Percentiles rank a stretch among this genome's conserved stretches.
Evolutionary conservation across 2,329 filamentous ascomycete genomes (phyloP).

Genomic region (Penicillium sp.): DNA sequence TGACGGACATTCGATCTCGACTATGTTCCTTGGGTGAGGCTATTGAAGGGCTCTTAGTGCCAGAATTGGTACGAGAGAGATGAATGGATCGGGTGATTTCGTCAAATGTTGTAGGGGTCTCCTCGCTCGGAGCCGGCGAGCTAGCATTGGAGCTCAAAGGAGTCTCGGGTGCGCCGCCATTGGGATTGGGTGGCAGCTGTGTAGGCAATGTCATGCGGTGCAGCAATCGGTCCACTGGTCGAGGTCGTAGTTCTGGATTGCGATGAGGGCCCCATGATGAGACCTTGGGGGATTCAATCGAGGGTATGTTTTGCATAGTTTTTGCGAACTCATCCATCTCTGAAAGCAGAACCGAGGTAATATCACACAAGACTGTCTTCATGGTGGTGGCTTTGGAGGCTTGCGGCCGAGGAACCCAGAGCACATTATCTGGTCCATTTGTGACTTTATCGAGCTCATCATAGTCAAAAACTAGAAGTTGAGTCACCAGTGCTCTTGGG

Average conservation of each 20-base stretch:
- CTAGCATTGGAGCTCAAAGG: constrained; percentile 36
- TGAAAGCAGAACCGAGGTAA: constrained; percentile 66
- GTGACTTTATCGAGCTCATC: constrained; percentile 53
- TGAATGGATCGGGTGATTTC: constrained; percentile 47
- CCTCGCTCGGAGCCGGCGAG: constrained; percentile 35
- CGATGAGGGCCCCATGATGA: constrained; percentile 46
- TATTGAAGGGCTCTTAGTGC: constrained; percentile 34
- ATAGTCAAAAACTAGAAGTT: constrained; percentile 75
- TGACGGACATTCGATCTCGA: constrained; percentile 57
- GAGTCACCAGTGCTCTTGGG: constrained; percentile 70
- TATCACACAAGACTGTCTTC: constrained; percentile 73
- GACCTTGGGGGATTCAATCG: constrained; percentile 68
- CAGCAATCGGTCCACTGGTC: constrained; percentile 53
- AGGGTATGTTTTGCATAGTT: constrained; percentile 65
- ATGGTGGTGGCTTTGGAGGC: constrained; percentile 71
- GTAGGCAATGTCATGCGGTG: constrained; percentile 78
- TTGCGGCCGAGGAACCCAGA: constrained; percentile 63
- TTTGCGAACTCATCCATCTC: constrained; percentile 71
- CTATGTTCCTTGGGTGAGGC: constrained; percentile 49
- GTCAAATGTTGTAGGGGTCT: constrained; percentile 52
- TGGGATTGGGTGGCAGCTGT: constrained; percentile 46
- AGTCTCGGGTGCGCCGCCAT: constrained; percentile 29
- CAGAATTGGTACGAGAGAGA: constrained; percentile 36
- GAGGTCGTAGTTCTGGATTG: constrained; percentile 44
- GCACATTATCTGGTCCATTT: constrained; percentile 57